Conservation (phyloP, 2,329 filamentous ascomycete genomes). For the Diatrype stigma region DNA sequence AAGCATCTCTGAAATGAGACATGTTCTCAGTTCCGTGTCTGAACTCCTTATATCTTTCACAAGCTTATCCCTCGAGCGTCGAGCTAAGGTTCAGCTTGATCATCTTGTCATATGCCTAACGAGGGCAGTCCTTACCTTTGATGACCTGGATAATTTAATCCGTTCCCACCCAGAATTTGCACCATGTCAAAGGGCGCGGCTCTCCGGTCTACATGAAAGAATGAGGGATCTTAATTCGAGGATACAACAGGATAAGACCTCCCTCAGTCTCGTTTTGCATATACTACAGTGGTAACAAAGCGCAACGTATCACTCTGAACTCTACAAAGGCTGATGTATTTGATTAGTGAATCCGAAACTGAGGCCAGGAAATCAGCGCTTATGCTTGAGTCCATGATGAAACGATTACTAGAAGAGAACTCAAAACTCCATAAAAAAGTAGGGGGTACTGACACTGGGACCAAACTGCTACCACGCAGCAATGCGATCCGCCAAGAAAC, state of each 20-base stretch:
- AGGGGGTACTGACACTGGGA: no score
- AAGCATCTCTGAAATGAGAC: conserved; percentile 5
- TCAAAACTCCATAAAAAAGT: not conserved
- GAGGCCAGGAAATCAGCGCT: conserved; percentile 1
- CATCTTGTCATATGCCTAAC: conserved; percentile 7
- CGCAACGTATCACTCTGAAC: not conserved
- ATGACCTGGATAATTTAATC: conserved; percentile 2
- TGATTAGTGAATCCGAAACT: conserved; percentile 6
- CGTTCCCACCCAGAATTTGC: not conserved
- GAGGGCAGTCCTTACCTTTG: conserved; percentile 3
- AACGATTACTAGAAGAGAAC: conserved; percentile 4
- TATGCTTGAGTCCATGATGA: conserved; percentile 2
- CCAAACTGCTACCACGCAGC: no score
- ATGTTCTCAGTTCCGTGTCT: conserved; percentile 5
- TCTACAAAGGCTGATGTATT: not conserved
- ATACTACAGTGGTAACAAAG: conserved; percentile 5
- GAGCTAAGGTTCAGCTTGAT: conserved; percentile 6
- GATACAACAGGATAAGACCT: conserved; percentile 6
- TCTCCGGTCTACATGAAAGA: not conserved
- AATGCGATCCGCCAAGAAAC: no score
- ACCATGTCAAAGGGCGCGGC: conserved; percentile 1
- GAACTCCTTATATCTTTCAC: conserved; percentile 4
- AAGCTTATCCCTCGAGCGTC: not conserved
- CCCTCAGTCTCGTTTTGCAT: conserved; percentile 2
- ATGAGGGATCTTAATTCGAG: not conserved